Conservation (phyloP, 176 grass and related monocot genomes). For the Phragmites australis region DNA sequence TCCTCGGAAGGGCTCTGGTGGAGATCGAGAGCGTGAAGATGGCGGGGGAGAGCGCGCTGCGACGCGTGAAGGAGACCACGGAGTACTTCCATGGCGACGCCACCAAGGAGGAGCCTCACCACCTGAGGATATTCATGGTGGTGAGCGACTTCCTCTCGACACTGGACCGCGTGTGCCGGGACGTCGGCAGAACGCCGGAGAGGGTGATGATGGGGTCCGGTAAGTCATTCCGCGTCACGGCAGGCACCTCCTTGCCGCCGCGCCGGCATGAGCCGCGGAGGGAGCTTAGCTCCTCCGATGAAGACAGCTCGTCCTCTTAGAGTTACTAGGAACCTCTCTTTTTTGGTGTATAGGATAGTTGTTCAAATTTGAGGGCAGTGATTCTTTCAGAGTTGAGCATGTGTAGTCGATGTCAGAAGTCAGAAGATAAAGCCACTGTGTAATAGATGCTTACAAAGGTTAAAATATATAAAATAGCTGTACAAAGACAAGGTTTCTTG, state of each 20-base stretch:
- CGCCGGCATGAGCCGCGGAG: slow-evolving; percentile 5
- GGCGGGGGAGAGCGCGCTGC: slow-evolving; percentile 36
- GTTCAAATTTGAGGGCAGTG: slow-evolving; percentile 23
- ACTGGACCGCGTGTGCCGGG: slow-evolving; percentile 66
- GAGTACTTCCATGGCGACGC: slow-evolving; percentile 73
- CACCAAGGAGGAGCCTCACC: slow-evolving; percentile 53
- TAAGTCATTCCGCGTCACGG: slow-evolving; percentile 48
- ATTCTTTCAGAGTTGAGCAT: slow-evolving; percentile 29
- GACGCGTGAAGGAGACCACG: slow-evolving; percentile 56
- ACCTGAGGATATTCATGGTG: slow-evolving; percentile 66
- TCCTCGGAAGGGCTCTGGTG: slow-evolving; percentile 38
- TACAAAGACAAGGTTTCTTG: slow-evolving; percentile 39
- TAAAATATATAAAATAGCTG: slow-evolving; percentile 33
- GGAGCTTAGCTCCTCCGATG: slow-evolving; percentile 47
- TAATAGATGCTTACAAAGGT: slow-evolving; percentile 27
- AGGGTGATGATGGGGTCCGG: slow-evolving; percentile 68
- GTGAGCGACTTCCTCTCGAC: slow-evolving; percentile 65
- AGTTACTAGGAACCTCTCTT: neutral
- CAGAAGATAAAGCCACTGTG: neutral
- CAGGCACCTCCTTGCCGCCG: slow-evolving; percentile 40
- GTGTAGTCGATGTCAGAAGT: slow-evolving; percentile 22
- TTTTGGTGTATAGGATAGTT: slow-evolving; percentile 29
- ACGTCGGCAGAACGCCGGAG: slow-evolving; percentile 64
- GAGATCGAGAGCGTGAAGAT: slow-evolving; percentile 50
- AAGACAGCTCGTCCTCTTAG: slow-evolving; percentile 59